Evolutionary conservation across 768 basidiomycete genomes (phyloP).

Genomic region (Auricularia sp.): DNA sequence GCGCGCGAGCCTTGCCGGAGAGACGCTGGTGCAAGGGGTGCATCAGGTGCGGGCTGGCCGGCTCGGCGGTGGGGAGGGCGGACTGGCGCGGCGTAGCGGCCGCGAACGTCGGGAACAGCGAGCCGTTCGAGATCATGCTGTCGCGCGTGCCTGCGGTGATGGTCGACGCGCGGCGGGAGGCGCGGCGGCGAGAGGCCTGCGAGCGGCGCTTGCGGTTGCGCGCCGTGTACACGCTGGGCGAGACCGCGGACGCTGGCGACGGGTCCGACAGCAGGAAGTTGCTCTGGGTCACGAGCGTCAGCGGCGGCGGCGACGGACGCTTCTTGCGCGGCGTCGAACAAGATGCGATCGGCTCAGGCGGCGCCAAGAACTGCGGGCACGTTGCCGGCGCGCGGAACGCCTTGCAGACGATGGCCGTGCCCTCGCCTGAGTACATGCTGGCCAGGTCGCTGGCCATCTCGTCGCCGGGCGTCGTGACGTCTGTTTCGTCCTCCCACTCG

Average conservation of each 20-base stretch:
- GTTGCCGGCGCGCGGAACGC: neutral
- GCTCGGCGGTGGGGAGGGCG: neutral
- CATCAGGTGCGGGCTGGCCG: neutral
- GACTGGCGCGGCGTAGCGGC: neutral
- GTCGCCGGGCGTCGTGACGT: neutral
- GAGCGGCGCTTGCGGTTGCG: neutral
- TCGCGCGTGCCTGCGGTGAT: neutral
- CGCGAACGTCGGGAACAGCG: neutral
- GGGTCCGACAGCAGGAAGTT: neutral
- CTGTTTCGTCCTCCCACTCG: neutral
- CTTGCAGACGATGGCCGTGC: neutral
- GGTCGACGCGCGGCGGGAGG: neutral
- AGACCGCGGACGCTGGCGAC: neutral
- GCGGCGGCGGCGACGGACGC: neutral
- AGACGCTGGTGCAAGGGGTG: neutral
- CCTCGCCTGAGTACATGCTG: neutral
- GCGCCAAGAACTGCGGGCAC: neutral
- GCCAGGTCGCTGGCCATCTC: neutral
- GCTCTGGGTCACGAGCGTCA: neutral
- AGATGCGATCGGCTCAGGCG: neutral
- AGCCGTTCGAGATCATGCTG: neutral
- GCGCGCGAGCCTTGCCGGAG: neutral
- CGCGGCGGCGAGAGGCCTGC: neutral
- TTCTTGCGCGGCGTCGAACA: neutral
- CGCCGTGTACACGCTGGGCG: neutral